phyloP scores from a whole-genome alignment of 345 rosid genomes.

The Eucalyptus regnans region DNA sequence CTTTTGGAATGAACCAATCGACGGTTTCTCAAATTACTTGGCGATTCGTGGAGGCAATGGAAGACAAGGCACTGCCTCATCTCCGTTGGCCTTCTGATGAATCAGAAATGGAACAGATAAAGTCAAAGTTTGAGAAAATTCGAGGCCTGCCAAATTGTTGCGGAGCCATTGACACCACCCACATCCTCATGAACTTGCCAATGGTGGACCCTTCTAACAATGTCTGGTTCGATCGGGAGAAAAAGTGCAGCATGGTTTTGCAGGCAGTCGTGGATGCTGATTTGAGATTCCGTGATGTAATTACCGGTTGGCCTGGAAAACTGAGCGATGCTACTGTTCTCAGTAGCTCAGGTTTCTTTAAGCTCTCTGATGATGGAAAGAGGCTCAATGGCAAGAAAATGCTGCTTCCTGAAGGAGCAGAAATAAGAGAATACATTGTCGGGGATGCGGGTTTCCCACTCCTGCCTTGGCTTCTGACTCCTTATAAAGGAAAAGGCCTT shows the following conservation, averaged over 20 bases:
- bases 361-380: slow-evolving; percentile 31
- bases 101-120: slow-evolving; percentile 25
- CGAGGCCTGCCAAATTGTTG: slow-evolving; percentile 60
- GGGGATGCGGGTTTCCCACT: slow-evolving; percentile 50
- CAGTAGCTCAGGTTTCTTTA: slow-evolving; percentile 29
- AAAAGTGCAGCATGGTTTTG: slow-evolving; percentile 57
- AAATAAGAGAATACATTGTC: slow-evolving; percentile 45
- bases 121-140: slow-evolving; percentile 44
- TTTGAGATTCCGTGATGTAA: slow-evolving; percentile 48
- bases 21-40: slow-evolving; percentile 65
- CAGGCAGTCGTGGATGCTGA: slow-evolving; percentile 54
- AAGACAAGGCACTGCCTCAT: slow-evolving; percentile 44
- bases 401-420: slow-evolving; percentile 23
- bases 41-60: slow-evolving; percentile 63
- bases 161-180: slow-evolving; percentile 45
- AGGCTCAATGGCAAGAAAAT: slow-evolving; percentile 31
- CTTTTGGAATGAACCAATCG: slow-evolving; percentile 43
- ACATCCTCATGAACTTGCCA: slow-evolving; percentile 39
- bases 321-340: slow-evolving; percentile 25
- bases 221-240: slow-evolving; percentile 45
- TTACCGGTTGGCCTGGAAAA: slow-evolving; percentile 70
- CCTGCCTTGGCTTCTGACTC: slow-evolving; percentile 42
- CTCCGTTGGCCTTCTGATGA: slow-evolving; percentile 50
- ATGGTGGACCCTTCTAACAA: slow-evolving; percentile 27
- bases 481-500: slow-evolving; percentile 32